Percentiles rank a stretch among this genome's conserved stretches.
Evolutionary conservation across 129 eudicot species (phyloP).

Genomic region (Daucus carota): DNA sequence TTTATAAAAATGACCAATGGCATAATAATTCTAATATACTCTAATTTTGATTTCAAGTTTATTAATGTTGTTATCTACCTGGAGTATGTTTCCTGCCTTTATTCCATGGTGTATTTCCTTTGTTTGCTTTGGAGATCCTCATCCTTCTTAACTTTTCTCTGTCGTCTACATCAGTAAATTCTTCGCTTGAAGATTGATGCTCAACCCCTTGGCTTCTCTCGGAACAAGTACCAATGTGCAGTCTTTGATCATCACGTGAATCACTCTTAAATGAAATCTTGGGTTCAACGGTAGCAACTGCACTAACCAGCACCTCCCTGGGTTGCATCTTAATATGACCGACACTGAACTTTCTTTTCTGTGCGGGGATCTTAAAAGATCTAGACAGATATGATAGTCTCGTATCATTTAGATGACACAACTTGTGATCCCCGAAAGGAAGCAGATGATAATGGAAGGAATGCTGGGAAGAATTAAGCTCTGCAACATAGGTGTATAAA

Average conservation of each 20-base stretch:
- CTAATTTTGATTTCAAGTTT: neutral
- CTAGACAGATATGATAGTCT: conserved; percentile 32
- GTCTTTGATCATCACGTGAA: conserved; percentile 13
- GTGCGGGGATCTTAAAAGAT: conserved; percentile 22
- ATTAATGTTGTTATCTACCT: conserved; percentile 26
- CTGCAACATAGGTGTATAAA: conserved; percentile 25
- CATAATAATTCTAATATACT: neutral
- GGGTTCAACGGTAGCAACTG: conserved; percentile 73
- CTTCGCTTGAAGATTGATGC: conserved; percentile 27
- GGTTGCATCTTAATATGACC: conserved; percentile 12
- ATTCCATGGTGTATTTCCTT: conserved; percentile 81
- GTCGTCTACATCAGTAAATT: conserved; percentile 36
- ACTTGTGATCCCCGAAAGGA: conserved; percentile 29
- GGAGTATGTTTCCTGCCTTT: conserved; percentile 79
- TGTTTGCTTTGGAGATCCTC: conserved; percentile 85
- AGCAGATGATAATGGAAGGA: conserved; percentile 30
- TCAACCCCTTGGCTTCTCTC: conserved; percentile 6
- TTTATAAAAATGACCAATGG: no score
- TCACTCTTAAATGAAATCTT: conserved; percentile 14
- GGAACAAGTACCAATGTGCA: conserved; percentile 19
- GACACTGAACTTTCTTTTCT: conserved; percentile 5
- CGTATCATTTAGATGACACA: conserved; percentile 22
- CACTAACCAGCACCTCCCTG: conserved; percentile 39
- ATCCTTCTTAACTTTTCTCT: conserved; percentile 76
- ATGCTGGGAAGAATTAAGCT: conserved; percentile 62